A percentile compares a stretch with the other conserved stretches of the same genome.
These are phyloP conservation scores for Staphylotrichum tortipilum DNA, from an alignment of 495 filamentous ascomycete genomes.

Conservation along the genomic window DNA sequence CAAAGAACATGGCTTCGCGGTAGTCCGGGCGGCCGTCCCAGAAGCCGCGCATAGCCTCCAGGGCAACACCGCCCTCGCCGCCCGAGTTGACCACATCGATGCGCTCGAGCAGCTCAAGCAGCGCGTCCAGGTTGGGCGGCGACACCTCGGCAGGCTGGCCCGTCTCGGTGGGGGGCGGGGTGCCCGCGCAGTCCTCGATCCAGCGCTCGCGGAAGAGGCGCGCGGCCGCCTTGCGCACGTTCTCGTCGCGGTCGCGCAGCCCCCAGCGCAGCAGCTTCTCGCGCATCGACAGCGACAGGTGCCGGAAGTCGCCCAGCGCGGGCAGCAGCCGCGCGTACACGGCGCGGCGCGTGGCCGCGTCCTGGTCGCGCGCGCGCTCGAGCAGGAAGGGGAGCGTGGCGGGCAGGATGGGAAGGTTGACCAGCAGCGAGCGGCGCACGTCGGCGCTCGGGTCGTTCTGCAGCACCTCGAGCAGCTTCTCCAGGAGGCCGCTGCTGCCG, in stretches of 20 bases:
- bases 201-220: slow-evolving; percentile 88
- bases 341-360: slow-evolving; percentile 70
- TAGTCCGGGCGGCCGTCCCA: slow-evolving; percentile 94
- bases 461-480: slow-evolving; percentile 81
- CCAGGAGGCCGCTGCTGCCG: slow-evolving; percentile 55
- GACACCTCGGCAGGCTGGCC: slow-evolving; percentile 44
- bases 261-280: slow-evolving; percentile 96
- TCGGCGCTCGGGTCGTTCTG: slow-evolving; percentile 94
- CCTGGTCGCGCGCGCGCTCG: slow-evolving; percentile 82
- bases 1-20: slow-evolving; percentile 67
- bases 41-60: slow-evolving; percentile 89
- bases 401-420: slow-evolving; percentile 77
- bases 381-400: slow-evolving; percentile 82
- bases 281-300: slow-evolving; percentile 88
- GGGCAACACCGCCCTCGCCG: slow-evolving; percentile 76
- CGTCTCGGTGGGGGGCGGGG: slow-evolving; percentile 37
- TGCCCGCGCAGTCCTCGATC: slow-evolving; percentile 87
- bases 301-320: slow-evolving; percentile 87
- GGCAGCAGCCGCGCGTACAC: slow-evolving; percentile 85
- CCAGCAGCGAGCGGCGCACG: slow-evolving; percentile 75
- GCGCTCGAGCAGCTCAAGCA: slow-evolving; percentile 86
- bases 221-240: slow-evolving; percentile 82
- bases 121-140: slow-evolving; percentile 59
- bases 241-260: slow-evolving; percentile 87
- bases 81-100: slow-evolving; percentile 89